A percentile compares a stretch with the other conserved stretches of the same genome.
Conservation (phyloP, 768 basidiomycete species). For the Neoboletus magnificus region DNA sequence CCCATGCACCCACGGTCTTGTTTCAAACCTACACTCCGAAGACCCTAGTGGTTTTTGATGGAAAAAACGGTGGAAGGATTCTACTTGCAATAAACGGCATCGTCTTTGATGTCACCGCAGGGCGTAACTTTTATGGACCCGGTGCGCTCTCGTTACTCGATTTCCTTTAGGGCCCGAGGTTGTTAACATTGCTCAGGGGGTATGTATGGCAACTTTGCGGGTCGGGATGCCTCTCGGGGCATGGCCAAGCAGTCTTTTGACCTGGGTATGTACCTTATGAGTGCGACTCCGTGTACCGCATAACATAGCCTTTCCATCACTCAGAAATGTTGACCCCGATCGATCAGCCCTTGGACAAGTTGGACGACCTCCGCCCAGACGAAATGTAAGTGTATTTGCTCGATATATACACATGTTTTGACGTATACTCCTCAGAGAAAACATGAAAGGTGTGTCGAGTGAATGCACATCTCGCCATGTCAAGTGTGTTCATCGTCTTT, state of each 20-base stretch:
- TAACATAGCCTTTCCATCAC: not conserved
- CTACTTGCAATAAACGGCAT: constrained; percentile 81
- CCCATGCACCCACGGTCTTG: constrained; percentile 74
- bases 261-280: constrained; percentile 49
- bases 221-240: constrained; percentile 90
- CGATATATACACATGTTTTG: not conserved
- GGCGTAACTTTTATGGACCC: constrained; percentile 92
- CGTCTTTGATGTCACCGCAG: constrained; percentile 92
- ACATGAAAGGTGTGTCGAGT: constrained; percentile 69
- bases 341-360: constrained; percentile 81
- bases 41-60: constrained; percentile 65
- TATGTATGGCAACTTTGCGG: constrained; percentile 97
- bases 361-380: constrained; percentile 70
- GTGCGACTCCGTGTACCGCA: not conserved
- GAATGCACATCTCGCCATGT: not conserved
- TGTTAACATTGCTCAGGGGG: constrained; percentile 54
- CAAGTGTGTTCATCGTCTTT: not conserved
- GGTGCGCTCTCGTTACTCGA: constrained; percentile 46
- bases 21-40: constrained; percentile 78
- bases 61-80: constrained; percentile 66
- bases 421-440: constrained; percentile 54
- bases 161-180: not conserved
- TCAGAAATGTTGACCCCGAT: constrained; percentile 88
- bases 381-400: constrained; percentile 65
- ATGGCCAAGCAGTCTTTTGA: constrained; percentile 99